Percentiles rank a stretch among this genome's conserved stretches.
Evolutionary conservation across 75 land plant species (phyloP).

Genomic region (Chamaecyparis obtusa): DNA sequence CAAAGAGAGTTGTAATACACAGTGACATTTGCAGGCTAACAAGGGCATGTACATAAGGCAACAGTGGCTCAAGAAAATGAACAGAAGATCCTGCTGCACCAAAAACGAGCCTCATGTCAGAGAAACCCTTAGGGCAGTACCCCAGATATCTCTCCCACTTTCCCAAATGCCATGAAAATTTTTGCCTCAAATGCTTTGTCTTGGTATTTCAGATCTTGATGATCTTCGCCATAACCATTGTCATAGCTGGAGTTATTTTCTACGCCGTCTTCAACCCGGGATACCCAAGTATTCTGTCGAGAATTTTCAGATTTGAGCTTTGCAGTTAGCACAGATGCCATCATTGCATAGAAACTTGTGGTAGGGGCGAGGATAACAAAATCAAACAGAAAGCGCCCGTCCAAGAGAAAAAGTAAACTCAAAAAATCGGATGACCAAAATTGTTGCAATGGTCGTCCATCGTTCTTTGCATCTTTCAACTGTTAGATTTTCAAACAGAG

Average conservation of each 20-base stretch:
- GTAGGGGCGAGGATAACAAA: slow-evolving; percentile 58
- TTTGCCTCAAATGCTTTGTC: slow-evolving; percentile 36
- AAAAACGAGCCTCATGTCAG: slow-evolving; percentile 2
- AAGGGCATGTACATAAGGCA: slow-evolving; percentile 11
- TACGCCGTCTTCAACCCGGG: slow-evolving; percentile 49
- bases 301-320: slow-evolving; percentile 31
- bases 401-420: too few species aligned
- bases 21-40: slow-evolving; percentile 11
- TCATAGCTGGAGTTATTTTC: slow-evolving; percentile 21
- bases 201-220: slow-evolving; percentile 34
- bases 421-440: too few species aligned
- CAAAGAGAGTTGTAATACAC: too few species aligned
- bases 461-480: too few species aligned
- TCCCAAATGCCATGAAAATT: slow-evolving; percentile 26
- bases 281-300: slow-evolving; percentile 59
- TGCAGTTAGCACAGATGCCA: slow-evolving; percentile 13
- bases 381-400: slow-evolving; percentile 77
- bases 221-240: slow-evolving; percentile 21
- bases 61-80: not conserved
- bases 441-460: too few species aligned
- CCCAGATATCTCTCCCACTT: slow-evolving; percentile 23
- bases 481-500: too few species aligned
- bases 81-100: not conserved
- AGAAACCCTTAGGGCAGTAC: not conserved
- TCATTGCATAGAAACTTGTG: slow-evolving; percentile 40